Base-by-base conservation (phyloP, 2,329 filamentous ascomycete species). In the Fusarium dimerum region DNA sequence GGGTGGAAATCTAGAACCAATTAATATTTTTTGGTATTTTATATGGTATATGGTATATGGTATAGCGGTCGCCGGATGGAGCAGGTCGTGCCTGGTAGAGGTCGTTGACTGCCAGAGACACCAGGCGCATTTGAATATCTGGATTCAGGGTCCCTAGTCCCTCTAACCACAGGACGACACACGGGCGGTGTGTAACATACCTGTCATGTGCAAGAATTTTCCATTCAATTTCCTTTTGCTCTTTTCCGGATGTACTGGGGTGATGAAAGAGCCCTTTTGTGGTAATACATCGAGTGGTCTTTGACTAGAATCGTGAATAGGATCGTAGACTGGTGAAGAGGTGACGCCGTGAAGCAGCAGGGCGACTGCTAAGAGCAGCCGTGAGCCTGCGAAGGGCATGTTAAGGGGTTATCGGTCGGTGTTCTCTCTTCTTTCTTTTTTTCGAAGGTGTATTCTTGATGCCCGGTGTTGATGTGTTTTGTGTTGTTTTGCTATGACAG, bases 201-300 rank as follows among this genome's bases (percentile, higher is more conserved):
- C 92, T 73, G 91, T 94, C 63, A 96, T 89, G 73, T 96, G 91
- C 67, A 96, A 79, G 75, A 96, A 96, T 68, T 83, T 84, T 59
- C 91, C 91, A 59, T 83, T 81, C 63, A 91, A 73, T 64, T 77
- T 79, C 57, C 75, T 75, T 50, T 63, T 63, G 52, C 67, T 63
- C 45, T 62, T 52, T 39, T 63, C 54, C 18, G 47, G 34, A 47
- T 48, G 60, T 40, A 54, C 53, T 40, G 50, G 48, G 47, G 48
- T 60, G 40, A 43, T 45, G 48, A 42, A 50, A 51, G 50, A 51
- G 45, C 29, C 43, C 49, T 55, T 40, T 30, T 57, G 45, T 50
- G 58, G 40, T 20, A 50, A 40, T 44, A 51, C 32, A 46, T 50
- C 41, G 45, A 64, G 55, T 50, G 59, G 47, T 55, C 54, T 53